phyloP scores from a whole-genome alignment of 108 stramenopile genomes.

The Skeletonema potamos region DNA sequence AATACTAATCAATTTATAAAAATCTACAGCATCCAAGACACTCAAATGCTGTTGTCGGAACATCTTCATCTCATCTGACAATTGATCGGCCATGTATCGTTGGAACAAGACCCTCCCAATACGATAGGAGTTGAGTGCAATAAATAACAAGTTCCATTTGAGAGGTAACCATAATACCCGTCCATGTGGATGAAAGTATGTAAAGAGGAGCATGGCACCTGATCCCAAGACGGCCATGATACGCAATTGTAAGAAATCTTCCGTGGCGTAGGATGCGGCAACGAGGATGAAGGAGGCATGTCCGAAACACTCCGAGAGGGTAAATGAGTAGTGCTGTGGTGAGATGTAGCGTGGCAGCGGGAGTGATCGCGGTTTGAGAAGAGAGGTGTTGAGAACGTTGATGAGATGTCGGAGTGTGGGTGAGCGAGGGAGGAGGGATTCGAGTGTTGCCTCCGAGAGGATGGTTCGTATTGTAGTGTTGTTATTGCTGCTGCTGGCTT shows the following conservation, averaged over 20 bases:
- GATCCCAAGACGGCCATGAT: constrained; percentile 75
- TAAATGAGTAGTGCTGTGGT: constrained; percentile 62
- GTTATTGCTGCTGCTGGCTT: neutral
- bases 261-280: constrained; percentile 71
- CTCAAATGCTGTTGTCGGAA: constrained; percentile 68
- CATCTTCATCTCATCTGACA: constrained; percentile 47
- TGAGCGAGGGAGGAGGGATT: constrained; percentile 4
- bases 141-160: constrained; percentile 85
- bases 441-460: constrained; percentile 9
- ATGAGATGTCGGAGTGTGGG: constrained; percentile 5
- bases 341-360: constrained; percentile 82
- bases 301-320: constrained; percentile 71
- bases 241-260: constrained; percentile 76
- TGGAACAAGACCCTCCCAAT: constrained; percentile 58
- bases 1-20: constrained; percentile 58
- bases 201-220: constrained; percentile 76
- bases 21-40: constrained; percentile 64
- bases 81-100: constrained; percentile 52
- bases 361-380: constrained; percentile 59
- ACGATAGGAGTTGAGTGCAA: constrained; percentile 70
- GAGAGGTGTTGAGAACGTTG: constrained; percentile 28
- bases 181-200: constrained; percentile 91
- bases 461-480: constrained; percentile 16
- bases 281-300: constrained; percentile 84
- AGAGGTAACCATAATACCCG: constrained; percentile 83